Base-by-base conservation (phyloP, 306 rosid species). In the Astragalus membranaceus region DNA sequence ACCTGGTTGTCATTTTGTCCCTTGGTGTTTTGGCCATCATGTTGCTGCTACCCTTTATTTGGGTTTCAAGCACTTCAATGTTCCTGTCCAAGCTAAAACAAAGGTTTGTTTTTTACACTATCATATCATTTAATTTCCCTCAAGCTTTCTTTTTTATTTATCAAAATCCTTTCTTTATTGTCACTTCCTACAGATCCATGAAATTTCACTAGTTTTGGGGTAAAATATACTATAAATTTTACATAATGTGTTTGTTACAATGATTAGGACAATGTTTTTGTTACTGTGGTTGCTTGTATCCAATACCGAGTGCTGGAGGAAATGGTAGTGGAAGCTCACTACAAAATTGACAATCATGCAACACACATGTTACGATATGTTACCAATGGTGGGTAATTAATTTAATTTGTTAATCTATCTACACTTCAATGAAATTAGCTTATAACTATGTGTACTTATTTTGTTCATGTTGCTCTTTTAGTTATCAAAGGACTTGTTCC, bases 1-100 rank as follows among this genome's bases (percentile, higher is more conserved):
- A 42, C 97, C 96, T 29, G 97, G 97, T 62, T 91, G 92, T 75
- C 89, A 86, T 83, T 91, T 84, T 56, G 75, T 91, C 67, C 97
- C 97, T 11, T 88, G 96, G 91, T 86, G 41, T 72, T 64, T 86
- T 2, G 92, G 96, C 68, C 67, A 69, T 10, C 84, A 77, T 64
- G 17, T 87, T 13, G 23, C 23, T 2, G 86, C 96, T 47, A 67
- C 79, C 49, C 89, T 91, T 72, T 80, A 96, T 72, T 80, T 91
- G 65, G 83, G 96, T 72, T 64, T 91, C 79, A 88, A 80, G 82
- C 97, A 88, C 67, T 75, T 91, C 57, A 89, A 88, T 39, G 97
- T 91, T 62, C 82, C 77, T 0, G 86, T 95, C 13, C 95, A 91
- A 78, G 88, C 97, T 43, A 91, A 91, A 85, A 91, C 95, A 9